Base-by-base conservation (phyloP, 176 grass and related monocot genomes). In the Cymbopogon citratus region DNA sequence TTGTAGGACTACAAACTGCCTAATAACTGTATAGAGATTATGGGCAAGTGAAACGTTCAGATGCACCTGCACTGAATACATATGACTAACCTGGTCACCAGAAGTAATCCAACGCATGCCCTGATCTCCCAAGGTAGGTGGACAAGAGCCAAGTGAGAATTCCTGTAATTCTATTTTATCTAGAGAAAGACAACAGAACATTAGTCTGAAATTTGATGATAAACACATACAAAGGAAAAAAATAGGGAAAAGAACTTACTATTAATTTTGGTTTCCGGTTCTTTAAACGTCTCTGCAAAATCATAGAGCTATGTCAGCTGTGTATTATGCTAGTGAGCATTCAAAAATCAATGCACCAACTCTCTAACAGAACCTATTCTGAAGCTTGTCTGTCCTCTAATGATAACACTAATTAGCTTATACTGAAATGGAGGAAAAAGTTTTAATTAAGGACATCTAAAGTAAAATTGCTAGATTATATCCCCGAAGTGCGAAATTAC, bases 91-190 rank as follows among this genome's bases (percentile, higher is more conserved):
- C 96, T 89, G 91, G 7, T 90, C 85, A 66, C 87, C 87, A 74
- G 80, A 89, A 87, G 93, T 88, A 78, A 93, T 87, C 96, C 96
- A 99, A 64, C 88, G 93, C 56, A 90, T 84, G 2, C 96, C 96
- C 46, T 90, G 85, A 39, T 87, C 76, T 77, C 96, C 96, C 79
- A 99, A 84, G 77, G 64, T 91, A 84, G 96, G 92, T 79, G 96
- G 91, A 60, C 92, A 93, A 34, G 80, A 88, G 71, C 96, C 92
- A 33, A 99, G 90, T 40, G 85, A 93, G 27, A 99, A 91, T 31
- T 99, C 92, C 69, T 93, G 96, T 80, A 99, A 74, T 85, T 99
- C 96, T 88, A 99, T 90, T 86, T 85, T 99, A 80, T 99, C 92
- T 99, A 77, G 71, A 24, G 80, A 43, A 85, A 44, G 24, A 87